Base-by-base conservation (phyloP, 2,329 filamentous ascomycete genomes). In the Arthrobotrys sinensis region DNA sequence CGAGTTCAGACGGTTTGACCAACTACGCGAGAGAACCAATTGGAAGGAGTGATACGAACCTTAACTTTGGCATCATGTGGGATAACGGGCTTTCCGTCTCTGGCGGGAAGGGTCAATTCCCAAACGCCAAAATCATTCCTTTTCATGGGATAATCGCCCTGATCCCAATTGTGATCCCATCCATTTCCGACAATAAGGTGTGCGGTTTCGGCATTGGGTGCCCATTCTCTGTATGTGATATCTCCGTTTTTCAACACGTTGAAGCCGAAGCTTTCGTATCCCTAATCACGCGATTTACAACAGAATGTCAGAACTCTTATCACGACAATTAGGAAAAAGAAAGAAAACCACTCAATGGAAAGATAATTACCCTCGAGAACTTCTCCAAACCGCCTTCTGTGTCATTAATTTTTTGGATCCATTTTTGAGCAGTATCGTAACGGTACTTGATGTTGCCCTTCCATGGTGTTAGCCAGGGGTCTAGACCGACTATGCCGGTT, bases 21-120 rank as follows among this genome's bases (percentile, higher is more conserved):
- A 75, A 10, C 1, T 34, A 32, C 68, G 52, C 16, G 21, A 43
- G 4, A 32, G 19, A 28, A 8, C 38, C n/a, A 34, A 68, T 12
- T 55, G n/a, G 16, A 48, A n/a, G 32, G 32, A n/a, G 45, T 50
- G 2, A 57, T 66, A 67, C 85, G 79, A 83, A 94, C 95, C 91
- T 99, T 99, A 85, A 99, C 86, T 86, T 97, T 99, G 82, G 94
- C 96, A 81, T 97, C 93, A 86, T 99, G 96, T 60, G 91, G 88
- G 82, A 99, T 97, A 3, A 90, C 91, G 52, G 93, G 88, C 79
- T 92, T 86, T 38, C 94, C 94, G 82, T 93, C 85, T 73, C 89
- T 89, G 55, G 92, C 89, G 10, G 93, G 92, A 7, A 99, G 82
- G 0, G 87, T 89, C 65, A 97, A 90, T 83, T 97, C 92, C 86